Percentiles rank a stretch among this genome's conserved stretches.
phyloP scores from a whole-genome alignment of 169 alveolate genomes.

The Cryptosporidium bovis region DNA sequence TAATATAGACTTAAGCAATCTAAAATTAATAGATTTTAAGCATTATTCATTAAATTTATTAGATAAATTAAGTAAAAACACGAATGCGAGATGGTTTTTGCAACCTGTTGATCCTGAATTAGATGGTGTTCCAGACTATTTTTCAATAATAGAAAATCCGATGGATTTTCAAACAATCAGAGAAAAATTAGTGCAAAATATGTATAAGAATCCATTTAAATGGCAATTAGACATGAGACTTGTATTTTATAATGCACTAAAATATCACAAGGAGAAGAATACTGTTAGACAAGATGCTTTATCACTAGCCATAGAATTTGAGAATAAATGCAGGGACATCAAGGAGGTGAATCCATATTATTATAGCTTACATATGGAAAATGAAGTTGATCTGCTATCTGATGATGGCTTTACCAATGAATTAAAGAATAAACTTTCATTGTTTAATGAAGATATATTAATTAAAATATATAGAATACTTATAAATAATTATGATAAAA shows the following conservation, averaged over 20 bases:
- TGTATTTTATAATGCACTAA: slow-evolving; percentile 88
- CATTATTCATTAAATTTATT: slow-evolving; percentile 49
- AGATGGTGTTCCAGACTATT: slow-evolving; percentile 89
- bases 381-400: not conserved
- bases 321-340: slow-evolving; percentile 76
- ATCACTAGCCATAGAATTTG: slow-evolving; percentile 81
- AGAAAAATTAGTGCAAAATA: slow-evolving; percentile 79
- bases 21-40: slow-evolving; percentile 48
- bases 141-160: slow-evolving; percentile 79
- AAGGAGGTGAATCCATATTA: slow-evolving; percentile 80
- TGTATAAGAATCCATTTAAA: slow-evolving; percentile 87
- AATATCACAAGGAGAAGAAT: slow-evolving; percentile 80
- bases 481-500: not conserved
- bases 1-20: not conserved
- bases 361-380: slow-evolving; percentile 14
- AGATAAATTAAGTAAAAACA: slow-evolving; percentile 78
- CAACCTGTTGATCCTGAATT: slow-evolving; percentile 91
- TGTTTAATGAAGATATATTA: slow-evolving; percentile 6
- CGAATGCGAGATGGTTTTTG: slow-evolving; percentile 85
- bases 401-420: not conserved
- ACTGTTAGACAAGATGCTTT: slow-evolving; percentile 84
- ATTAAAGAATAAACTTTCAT: not conserved
- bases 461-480: not conserved
- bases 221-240: slow-evolving; percentile 92
- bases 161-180: slow-evolving; percentile 85